These are phyloP conservation scores for Condylostoma magnum DNA, from an alignment of 169 alveolate genomes.

Conservation along the genomic window DNA sequence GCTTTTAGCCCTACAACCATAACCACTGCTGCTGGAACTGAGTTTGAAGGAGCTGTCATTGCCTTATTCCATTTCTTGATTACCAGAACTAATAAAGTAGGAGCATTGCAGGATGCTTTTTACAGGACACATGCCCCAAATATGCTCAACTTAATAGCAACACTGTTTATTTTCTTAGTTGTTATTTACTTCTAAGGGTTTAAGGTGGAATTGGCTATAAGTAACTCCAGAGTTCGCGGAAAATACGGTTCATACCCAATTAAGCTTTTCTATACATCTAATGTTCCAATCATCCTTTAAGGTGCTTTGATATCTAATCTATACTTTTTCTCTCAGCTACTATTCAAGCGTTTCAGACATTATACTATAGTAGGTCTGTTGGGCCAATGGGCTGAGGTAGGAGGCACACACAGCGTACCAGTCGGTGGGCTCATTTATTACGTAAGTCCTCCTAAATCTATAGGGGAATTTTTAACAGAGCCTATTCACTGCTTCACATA, in stretches of 20 bases:
- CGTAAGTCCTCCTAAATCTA: conserved; percentile 95
- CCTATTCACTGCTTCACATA: conserved; percentile 97
- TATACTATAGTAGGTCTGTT: conserved; percentile 88
- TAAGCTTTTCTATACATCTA: conserved; percentile 98
- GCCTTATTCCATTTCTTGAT: conserved; percentile 97
- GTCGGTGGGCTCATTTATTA: conserved; percentile 99
- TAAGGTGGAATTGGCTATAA: conserved; percentile 96
- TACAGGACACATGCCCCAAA: conserved; percentile 98
- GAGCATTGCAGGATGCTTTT: conserved; percentile 94
- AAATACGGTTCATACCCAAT: conserved; percentile 98
- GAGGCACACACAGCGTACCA: conserved; percentile 95
- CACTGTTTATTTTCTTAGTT: conserved; percentile 95
- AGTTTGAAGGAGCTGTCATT: conserved; percentile 99
- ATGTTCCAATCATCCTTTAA: conserved; percentile 99
- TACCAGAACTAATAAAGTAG: conserved; percentile 88
- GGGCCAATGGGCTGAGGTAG: conserved; percentile 94
- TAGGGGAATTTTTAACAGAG: conserved; percentile 86
- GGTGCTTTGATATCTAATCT: conserved; percentile 96
- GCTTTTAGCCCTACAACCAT: conserved; percentile 98
- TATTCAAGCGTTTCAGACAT: conserved; percentile 95
- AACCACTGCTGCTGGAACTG: conserved; percentile 96
- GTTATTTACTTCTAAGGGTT: conserved; percentile 99
- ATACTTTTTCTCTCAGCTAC: conserved; percentile 98
- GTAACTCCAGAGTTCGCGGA: conserved; percentile 96
- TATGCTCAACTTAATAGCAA: conserved; percentile 95